A percentile compares a stretch with the other conserved stretches of the same genome.
Conservation (phyloP, 2,329 filamentous ascomycete species). For the Xylariales sp. region DNA sequence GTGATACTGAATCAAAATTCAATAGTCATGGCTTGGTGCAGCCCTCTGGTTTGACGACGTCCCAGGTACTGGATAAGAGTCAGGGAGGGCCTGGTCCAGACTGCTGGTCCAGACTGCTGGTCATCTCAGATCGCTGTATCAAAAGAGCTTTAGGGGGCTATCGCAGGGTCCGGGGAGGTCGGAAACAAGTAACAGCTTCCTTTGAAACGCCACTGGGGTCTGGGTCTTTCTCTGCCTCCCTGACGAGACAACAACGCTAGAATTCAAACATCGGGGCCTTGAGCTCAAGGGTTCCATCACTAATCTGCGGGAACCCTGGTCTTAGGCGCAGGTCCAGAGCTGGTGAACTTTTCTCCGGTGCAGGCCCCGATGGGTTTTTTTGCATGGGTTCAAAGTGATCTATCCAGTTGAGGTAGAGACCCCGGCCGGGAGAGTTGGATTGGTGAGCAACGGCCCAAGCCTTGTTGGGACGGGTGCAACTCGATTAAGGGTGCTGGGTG, state of each 20-base stretch:
- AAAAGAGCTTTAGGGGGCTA: neutral
- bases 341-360: too few relatives aligned
- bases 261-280: too few relatives aligned
- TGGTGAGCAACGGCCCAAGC: slow-evolving; percentile 29
- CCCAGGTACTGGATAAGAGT: neutral
- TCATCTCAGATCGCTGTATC: slow-evolving; percentile 3
- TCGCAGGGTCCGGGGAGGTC: slow-evolving; percentile 6
- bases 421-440: slow-evolving; percentile 31
- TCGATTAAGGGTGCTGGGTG: slow-evolving; percentile 28
- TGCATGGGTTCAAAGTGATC: slow-evolving; percentile 16
- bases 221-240: too few relatives aligned
- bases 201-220: slow-evolving; percentile 4
- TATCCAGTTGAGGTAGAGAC: slow-evolving; percentile 28
- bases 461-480: slow-evolving; percentile 25
- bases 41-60: slow-evolving; percentile 4
- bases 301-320: too few relatives aligned
- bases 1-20: too few relatives aligned
- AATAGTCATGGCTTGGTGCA: too few relatives aligned
- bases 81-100: neutral
- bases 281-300: too few relatives aligned
- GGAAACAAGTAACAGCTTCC: slow-evolving; percentile 3
- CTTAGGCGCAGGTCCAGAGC: too few relatives aligned
- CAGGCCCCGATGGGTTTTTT: too few relatives aligned
- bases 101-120: too few relatives aligned
- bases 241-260: too few relatives aligned